A percentile compares a stretch with the other conserved stretches of the same genome.
Conservation (phyloP, 306 rosid species). For the Mimosa bimucronata region DNA sequence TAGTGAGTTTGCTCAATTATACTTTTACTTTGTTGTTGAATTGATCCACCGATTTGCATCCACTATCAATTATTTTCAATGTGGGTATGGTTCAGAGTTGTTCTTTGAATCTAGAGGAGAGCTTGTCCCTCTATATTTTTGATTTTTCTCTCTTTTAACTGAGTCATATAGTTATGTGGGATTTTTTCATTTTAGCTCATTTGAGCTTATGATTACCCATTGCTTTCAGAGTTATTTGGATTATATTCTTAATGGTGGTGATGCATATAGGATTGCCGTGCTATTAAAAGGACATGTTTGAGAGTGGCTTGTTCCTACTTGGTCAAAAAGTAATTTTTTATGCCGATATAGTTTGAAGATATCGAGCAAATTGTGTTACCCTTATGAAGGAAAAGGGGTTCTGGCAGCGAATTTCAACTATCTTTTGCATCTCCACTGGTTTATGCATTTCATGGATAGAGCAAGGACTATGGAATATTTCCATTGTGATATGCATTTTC, state of each 20-base stretch:
- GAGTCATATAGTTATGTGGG: neutral
- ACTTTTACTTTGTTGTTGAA: no score
- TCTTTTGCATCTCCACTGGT: neutral
- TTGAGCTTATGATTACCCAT: neutral
- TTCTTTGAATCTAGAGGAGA: no score
- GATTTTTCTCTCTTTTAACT: no score
- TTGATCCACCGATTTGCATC: no score
- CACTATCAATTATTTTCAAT: no score
- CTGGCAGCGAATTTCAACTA: neutral
- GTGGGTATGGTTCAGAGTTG: no score
- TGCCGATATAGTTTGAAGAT: neutral
- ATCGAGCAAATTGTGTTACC: neutral
- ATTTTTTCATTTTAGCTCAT: neutral
- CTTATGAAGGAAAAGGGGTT: neutral
- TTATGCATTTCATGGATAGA: neutral
- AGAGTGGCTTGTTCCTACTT: neutral
- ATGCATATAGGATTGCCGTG: neutral
- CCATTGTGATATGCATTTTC: neutral
- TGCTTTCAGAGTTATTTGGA: no score
- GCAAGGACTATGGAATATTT: neutral
- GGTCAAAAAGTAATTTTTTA: neutral
- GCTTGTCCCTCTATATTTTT: no score
- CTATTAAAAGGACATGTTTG: neutral
- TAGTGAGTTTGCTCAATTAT: no score
- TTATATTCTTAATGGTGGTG: no score